Conservation (phyloP, 352 stramenopile genomes). For the Aphanomyces astaci region DNA sequence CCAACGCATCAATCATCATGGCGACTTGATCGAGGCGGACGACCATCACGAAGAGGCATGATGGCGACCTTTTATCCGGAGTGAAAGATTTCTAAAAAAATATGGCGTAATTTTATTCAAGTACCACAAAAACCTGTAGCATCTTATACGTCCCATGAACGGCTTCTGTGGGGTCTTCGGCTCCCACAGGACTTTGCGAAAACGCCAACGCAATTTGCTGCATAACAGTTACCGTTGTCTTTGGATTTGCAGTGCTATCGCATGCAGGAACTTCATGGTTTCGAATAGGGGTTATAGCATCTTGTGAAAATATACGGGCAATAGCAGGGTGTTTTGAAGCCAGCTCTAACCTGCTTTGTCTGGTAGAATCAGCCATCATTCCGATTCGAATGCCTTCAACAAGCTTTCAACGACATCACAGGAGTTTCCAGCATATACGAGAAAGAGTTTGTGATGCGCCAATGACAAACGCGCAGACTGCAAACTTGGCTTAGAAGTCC, state of each 20-base stretch:
- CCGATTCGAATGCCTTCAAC: background rate
- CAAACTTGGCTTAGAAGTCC: too few relatives aligned
- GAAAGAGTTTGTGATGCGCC: background rate
- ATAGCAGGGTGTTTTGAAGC: too few relatives aligned
- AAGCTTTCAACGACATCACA: background rate
- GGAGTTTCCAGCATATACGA: too few relatives aligned
- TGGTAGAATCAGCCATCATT: too few relatives aligned
- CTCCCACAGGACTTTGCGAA: background rate
- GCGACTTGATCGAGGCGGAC: background rate
- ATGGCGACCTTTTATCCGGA: slow-evolving; percentile 3
- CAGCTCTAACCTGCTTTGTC: too few relatives aligned
- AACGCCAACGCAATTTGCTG: background rate
- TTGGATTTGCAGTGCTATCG: too few relatives aligned
- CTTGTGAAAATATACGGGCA: too few relatives aligned
- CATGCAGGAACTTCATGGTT: too few relatives aligned
- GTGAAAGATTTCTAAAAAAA: slow-evolving; percentile 3
- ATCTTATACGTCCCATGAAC: background rate
- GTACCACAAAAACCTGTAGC: background rate
- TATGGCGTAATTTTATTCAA: background rate
- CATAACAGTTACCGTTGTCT: too few relatives aligned
- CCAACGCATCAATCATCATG: background rate
- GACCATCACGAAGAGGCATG: background rate
- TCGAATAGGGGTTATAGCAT: too few relatives aligned
- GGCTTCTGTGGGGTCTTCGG: background rate
- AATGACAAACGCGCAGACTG: too few relatives aligned